A percentile compares a stretch with the other conserved stretches of the same genome.
These are phyloP conservation scores for Dendrobium huoshanense DNA, from an alignment of 106 monocot species.

Conservation along the genomic window DNA sequence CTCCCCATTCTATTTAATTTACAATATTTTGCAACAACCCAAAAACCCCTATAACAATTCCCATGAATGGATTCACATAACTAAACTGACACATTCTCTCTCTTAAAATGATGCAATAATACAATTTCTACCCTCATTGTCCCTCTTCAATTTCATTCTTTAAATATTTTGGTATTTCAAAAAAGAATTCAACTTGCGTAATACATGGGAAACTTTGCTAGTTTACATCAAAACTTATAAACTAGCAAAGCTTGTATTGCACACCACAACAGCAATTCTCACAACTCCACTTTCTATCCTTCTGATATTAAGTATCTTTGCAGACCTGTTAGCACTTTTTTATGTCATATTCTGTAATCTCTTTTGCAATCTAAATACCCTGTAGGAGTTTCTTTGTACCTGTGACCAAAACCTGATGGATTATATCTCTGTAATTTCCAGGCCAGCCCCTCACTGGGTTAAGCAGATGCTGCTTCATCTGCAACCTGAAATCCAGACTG, in stretches of 20 bases:
- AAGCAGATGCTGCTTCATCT: neutral
- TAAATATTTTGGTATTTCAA: neutral
- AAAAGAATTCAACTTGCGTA: neutral
- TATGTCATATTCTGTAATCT: neutral
- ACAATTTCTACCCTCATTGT: conserved; percentile 1
- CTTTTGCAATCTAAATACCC: neutral
- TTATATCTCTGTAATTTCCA: neutral
- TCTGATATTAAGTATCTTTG: neutral
- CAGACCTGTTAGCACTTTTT: neutral
- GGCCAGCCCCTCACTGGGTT: neutral
- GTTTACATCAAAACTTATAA: conserved; percentile 3
- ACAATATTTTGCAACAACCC: neutral
- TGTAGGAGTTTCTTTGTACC: neutral
- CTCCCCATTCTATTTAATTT: neutral
- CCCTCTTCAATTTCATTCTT: neutral
- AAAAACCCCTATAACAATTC: neutral
- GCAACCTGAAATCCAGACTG: neutral
- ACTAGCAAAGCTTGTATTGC: conserved; percentile 1
- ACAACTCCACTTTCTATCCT: neutral
- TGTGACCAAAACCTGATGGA: neutral
- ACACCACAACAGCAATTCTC: neutral
- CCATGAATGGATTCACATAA: neutral
- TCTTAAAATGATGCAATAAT: neutral
- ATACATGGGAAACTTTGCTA: neutral
- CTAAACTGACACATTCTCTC: neutral